phyloP scores from a whole-genome alignment of 305 asterid genomes.

The Caryopteris hybrid region DNA sequence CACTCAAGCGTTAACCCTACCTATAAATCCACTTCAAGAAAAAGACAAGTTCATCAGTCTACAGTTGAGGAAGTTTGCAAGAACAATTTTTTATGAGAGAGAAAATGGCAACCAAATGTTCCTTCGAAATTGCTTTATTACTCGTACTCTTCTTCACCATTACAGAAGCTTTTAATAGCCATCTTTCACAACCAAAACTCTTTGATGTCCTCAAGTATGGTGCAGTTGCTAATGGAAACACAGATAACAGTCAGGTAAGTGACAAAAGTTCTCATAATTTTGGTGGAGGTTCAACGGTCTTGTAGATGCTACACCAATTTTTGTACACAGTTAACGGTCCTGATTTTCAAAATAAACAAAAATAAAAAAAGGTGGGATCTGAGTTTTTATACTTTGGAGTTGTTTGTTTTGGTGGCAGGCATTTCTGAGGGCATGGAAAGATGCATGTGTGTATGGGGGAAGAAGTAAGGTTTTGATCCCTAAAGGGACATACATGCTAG shows the following conservation, averaged over 20 bases:
- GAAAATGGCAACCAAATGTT: slow-evolving; percentile 28
- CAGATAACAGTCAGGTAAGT: slow-evolving; percentile 42
- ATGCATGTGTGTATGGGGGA: slow-evolving; percentile 45
- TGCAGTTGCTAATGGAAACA: slow-evolving; percentile 41
- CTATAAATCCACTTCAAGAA: not conserved
- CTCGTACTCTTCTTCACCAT: slow-evolving; percentile 13
- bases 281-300: no score
- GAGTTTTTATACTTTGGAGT: no score
- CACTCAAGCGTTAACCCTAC: not conserved
- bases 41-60: not conserved
- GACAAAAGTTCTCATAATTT: no score
- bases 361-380: no score
- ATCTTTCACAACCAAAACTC: not conserved
- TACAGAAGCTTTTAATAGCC: slow-evolving; percentile 9
- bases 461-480: slow-evolving; percentile 43
- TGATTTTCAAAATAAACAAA: no score
- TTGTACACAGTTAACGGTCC: no score
- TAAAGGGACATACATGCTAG: slow-evolving; percentile 32
- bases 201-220: slow-evolving; percentile 44
- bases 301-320: no score
- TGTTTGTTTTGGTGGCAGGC: slow-evolving; percentile 28
- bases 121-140: not conserved
- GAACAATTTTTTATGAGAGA: no score
- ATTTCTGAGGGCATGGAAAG: slow-evolving; percentile 50
- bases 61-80: not conserved